Evolutionary conservation across 441 rosid genomes (phyloP).

Genomic region (Gossypium davidsonii): DNA sequence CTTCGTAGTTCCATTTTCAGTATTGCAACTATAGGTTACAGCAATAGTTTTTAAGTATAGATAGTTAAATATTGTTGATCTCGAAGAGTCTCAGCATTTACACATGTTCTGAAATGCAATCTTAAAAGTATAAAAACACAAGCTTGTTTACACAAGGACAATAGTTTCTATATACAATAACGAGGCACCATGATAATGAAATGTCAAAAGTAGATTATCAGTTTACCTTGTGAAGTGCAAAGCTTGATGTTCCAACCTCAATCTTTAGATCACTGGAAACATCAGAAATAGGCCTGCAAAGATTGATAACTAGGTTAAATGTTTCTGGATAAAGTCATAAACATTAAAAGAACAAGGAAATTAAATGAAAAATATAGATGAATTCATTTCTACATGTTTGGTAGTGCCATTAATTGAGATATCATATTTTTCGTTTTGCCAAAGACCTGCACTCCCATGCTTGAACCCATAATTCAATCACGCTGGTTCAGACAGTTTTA

Average conservation of each 20-base stretch:
- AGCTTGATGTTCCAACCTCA: conserved; percentile 78
- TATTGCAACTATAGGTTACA: not conserved
- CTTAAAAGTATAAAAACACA: not conserved
- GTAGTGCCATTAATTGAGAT: conserved; percentile 30
- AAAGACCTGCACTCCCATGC: conserved; percentile 24
- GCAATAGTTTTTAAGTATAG: not conserved
- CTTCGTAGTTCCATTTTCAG: not conserved
- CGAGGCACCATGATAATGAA: not conserved
- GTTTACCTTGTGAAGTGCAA: conserved; percentile 84
- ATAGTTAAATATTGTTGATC: not conserved
- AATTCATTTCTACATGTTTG: conserved; percentile 34
- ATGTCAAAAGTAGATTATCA: not conserved
- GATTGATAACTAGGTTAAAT: conserved; percentile 18
- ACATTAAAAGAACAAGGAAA: conserved; percentile 3
- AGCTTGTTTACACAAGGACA: not conserved
- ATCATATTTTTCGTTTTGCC: conserved; percentile 23
- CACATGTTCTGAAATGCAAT: not conserved
- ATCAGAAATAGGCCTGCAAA: conserved; percentile 89
- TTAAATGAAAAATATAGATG: conserved; percentile 10
- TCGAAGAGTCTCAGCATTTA: no score
- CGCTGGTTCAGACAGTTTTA: conserved; percentile 7
- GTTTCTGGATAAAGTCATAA: not conserved
- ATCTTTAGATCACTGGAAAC: conserved; percentile 90
- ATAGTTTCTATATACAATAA: no score
- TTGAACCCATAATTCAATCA: conserved; percentile 18